Base-by-base conservation (phyloP, 164 flowering plant genomes). In the Buxus sempervirens region DNA sequence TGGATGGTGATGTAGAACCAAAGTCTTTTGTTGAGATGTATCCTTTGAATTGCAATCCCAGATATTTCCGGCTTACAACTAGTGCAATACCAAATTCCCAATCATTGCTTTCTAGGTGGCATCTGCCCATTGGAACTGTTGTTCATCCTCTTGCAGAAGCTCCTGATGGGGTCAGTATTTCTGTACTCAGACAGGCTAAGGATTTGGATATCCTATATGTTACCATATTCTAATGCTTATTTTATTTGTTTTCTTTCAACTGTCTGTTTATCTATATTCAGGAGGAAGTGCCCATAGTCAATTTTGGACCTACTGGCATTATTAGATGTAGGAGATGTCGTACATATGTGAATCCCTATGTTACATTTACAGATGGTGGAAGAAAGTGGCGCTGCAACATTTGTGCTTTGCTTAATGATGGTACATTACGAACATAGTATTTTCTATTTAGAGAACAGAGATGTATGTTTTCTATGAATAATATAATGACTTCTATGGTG, bases 371-470 rank as follows among this genome's bases (percentile, higher is more conserved):
- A n/a, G 99, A 95, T 79, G 82, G 82, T 75, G 99, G 99, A 76
- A 84, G 93, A 76, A 95, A 89, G 81, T 92, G 97, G 96, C 90
- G 94, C 6, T 95, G 99, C 84, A 95, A 93, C 78, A 87, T 95
- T 53, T 95, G 99, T 72, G 62, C 89, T 53, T 80, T 89, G 62
- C 91, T 88, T 67, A 95, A 95, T 82, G 99, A 95, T 70, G 98
- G 98, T 95, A 86, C 65, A 24, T 64, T 66, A 51, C 56, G n/a
- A 22, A 69, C 51, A 21, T 24, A 64, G 56, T 58, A 67, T 13
- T 20, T 22, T 18, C 23, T 23, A 16, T 15, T 15, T 45, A 15
- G 18, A 45, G 12, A 45, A 45, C 51, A 45, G 10, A 32, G 38
- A 32, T 32, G 38, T 32, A 32, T 32, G 38, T 32, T 32, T 32